phyloP scores from a whole-genome alignment of 2,329 filamentous ascomycete species.

The Falciphora oryzae region DNA sequence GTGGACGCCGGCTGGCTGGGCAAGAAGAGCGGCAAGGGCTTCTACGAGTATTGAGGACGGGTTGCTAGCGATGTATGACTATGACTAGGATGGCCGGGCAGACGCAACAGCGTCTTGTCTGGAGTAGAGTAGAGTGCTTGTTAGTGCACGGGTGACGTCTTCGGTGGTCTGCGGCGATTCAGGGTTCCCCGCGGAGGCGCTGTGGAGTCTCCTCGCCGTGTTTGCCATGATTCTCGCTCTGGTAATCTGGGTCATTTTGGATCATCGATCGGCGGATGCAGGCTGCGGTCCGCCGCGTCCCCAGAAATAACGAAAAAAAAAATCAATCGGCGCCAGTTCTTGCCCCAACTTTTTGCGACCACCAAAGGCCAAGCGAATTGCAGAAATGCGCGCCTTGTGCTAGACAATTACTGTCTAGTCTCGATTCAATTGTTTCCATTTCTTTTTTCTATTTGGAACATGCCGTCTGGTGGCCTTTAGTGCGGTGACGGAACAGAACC shows the following conservation, averaged over 20 bases:
- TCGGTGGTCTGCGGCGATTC: neutral
- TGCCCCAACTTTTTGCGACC: neutral
- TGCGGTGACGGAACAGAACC: neutral
- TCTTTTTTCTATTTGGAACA: neutral
- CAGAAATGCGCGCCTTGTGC: too few relatives aligned
- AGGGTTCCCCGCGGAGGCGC: neutral
- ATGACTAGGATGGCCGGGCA: neutral
- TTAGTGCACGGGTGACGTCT: neutral
- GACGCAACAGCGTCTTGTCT: too few relatives aligned
- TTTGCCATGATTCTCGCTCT: too few relatives aligned
- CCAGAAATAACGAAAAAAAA: neutral
- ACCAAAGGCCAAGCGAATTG: too few relatives aligned
- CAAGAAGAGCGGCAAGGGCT: conserved; percentile 95
- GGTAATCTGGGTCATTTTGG: neutral
- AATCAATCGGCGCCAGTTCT: neutral
- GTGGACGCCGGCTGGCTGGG: conserved; percentile 96
- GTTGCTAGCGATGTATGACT: neutral
- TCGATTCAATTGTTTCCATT: neutral
- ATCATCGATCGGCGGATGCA: neutral
- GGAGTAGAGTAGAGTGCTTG: too few relatives aligned
- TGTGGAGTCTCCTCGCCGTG: neutral
- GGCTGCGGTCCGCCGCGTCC: too few relatives aligned
- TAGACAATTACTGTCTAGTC: too few relatives aligned
- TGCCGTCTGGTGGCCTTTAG: too few relatives aligned
- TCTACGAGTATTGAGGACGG: conserved; percentile 69